Conservation (phyloP, 495 filamentous ascomycete species). For the Penicillium maclennaniae region DNA sequence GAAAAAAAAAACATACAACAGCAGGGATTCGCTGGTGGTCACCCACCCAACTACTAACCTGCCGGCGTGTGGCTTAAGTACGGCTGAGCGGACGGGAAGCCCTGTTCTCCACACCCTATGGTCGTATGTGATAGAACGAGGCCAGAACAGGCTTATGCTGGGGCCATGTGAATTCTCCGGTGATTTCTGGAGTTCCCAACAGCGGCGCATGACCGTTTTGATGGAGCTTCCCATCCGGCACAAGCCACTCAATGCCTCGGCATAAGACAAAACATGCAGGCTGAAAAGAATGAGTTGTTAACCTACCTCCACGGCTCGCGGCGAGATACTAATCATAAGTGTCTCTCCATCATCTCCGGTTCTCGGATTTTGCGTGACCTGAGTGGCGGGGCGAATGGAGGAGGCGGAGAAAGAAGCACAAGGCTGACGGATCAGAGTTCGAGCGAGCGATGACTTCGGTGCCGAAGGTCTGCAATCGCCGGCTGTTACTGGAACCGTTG, state of each 20-base stretch:
- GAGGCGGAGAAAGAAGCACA: slow-evolving; percentile 33
- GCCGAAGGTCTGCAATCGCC: not conserved
- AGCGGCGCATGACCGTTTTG: not conserved
- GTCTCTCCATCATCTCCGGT: slow-evolving; percentile 68
- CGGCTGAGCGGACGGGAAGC: slow-evolving; percentile 49
- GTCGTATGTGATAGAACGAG: slow-evolving; percentile 37
- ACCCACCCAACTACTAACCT: slow-evolving; percentile 50
- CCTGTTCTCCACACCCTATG: slow-evolving; percentile 50
- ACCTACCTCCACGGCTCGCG: slow-evolving; percentile 73
- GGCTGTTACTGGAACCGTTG: slow-evolving; percentile 5
- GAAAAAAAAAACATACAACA: slow-evolving; percentile 46
- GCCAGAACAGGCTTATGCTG: slow-evolving; percentile 12
- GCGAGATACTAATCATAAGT: slow-evolving; percentile 75
- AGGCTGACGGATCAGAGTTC: slow-evolving; percentile 10
- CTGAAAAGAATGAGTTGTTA: slow-evolving; percentile 4
- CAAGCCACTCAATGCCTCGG: not conserved
- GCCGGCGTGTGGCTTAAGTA: slow-evolving; percentile 50
- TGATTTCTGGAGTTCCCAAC: not conserved
- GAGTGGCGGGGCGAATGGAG: slow-evolving; percentile 24
- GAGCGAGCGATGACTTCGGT: not conserved
- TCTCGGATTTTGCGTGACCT: slow-evolving; percentile 37
- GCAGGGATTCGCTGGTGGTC: slow-evolving; percentile 49
- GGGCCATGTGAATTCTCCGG: not conserved
- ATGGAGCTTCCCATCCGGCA: not conserved
- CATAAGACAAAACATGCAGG: slow-evolving; percentile 1